Conservation (phyloP, 495 filamentous ascomycete genomes). For the Penicillium atrosanguineum region DNA sequence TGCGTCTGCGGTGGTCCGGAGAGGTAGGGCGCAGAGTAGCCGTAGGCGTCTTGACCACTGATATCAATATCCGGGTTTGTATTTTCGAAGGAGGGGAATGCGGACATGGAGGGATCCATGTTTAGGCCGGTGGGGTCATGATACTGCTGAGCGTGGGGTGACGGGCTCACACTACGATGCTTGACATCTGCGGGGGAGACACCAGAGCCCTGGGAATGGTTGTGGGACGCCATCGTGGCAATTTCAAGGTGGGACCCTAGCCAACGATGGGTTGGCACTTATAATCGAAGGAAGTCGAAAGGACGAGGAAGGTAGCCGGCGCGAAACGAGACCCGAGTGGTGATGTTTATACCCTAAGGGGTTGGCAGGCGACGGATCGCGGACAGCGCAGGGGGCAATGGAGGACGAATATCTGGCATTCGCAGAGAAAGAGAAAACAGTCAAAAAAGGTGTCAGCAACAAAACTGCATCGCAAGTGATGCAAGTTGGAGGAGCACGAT, state of each 20-base stretch:
- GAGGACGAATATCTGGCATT: constrained; percentile 17
- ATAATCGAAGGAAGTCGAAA: background rate
- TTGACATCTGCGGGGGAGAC: constrained; percentile 27
- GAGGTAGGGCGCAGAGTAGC: constrained; percentile 32
- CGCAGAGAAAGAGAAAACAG: constrained; percentile 11
- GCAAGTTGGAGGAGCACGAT: constrained; percentile 9
- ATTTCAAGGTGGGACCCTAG: background rate
- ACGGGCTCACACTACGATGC: constrained; percentile 44
- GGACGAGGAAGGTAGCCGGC: background rate
- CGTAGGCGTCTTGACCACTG: constrained; percentile 29
- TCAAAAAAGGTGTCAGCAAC: constrained; percentile 8
- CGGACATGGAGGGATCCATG: constrained; percentile 39
- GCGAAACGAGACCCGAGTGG: background rate
- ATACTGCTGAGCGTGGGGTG: constrained; percentile 37
- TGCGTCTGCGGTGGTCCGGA: constrained; percentile 24
- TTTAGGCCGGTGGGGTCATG: constrained; percentile 37
- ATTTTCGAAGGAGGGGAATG: constrained; percentile 25
- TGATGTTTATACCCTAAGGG: constrained; percentile 4
- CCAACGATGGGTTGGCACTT: background rate
- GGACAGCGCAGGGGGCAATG: background rate
- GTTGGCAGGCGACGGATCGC: background rate
- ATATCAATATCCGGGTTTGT: constrained; percentile 20
- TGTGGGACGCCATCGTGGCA: constrained; percentile 38
- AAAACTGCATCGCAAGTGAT: constrained; percentile 3
- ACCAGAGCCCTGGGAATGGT: constrained; percentile 29